Evolutionary conservation across 148 eudicot genomes (phyloP).

Genomic region (Silene conica): DNA sequence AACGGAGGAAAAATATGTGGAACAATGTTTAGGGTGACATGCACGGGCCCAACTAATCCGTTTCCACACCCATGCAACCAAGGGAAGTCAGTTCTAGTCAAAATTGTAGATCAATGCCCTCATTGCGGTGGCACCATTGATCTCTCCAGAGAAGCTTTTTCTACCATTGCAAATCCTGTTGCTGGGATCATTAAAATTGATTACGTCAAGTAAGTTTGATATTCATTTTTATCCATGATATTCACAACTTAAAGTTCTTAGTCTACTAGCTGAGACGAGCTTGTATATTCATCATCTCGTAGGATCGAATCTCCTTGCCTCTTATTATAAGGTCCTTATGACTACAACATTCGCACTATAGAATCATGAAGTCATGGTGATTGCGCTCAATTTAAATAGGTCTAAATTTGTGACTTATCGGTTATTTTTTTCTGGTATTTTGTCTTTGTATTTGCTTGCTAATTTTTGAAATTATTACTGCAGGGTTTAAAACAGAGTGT

Average conservation of each 20-base stretch:
- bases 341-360: too few relatives aligned
- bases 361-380: too few relatives aligned
- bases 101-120: slow-evolving; percentile 47
- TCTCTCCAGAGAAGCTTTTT: slow-evolving; percentile 35
- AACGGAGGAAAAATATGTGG: slow-evolving; percentile 44
- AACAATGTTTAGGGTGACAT: slow-evolving; percentile 27
- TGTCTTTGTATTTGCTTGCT: not conserved
- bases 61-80: slow-evolving; percentile 44
- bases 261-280: too few relatives aligned
- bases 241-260: too few relatives aligned
- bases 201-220: slow-evolving; percentile 25
- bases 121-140: slow-evolving; percentile 28
- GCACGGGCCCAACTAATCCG: slow-evolving; percentile 43
- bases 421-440: too few relatives aligned
- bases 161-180: slow-evolving; percentile 33
- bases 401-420: too few relatives aligned
- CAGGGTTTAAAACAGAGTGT: slow-evolving; percentile 10
- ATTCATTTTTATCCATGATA: not conserved
- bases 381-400: too few relatives aligned
- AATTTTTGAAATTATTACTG: not conserved
- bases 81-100: slow-evolving; percentile 27
- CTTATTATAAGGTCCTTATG: too few relatives aligned
- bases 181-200: slow-evolving; percentile 42
- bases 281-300: too few relatives aligned
- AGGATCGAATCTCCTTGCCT: too few relatives aligned